Evolutionary conservation across 768 basidiomycete genomes (phyloP), one percentile per base, ranked within the genome.

Genomic region (Xanthoconium stramineum): DNA sequence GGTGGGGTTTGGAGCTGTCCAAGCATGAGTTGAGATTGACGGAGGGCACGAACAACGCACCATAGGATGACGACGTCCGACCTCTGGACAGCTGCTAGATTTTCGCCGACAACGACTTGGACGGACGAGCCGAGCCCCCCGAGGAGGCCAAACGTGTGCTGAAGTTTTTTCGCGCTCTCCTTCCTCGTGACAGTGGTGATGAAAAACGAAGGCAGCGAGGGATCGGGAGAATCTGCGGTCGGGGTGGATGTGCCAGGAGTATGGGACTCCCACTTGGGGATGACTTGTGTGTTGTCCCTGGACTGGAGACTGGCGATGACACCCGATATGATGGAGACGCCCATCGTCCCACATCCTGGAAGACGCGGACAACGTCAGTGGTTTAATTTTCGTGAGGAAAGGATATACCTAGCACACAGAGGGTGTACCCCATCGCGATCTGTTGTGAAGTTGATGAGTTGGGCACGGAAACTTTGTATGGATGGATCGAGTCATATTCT

Each of bases 301-400:
- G 80, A 67, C 47, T 93, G 82, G 42, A 98, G 83, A 66, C 91
- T 91, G 59, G 87, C 83, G 49, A 97, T 77, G 40, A 98, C 89
- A 44, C 97, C 97, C 24, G 96, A 95, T 47, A 94, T 82, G 70
- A 99, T 82, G 56, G 97, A 94, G 64, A 98, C 75, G 55, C 97
- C 97, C 97, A 99, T 98, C 12, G 96, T 98, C 55, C 97, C 97
- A 72, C 97, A 98, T 79, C 96, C 97, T 88, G 55, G 58, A 54
- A 28, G 51, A 64, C 53, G 58, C 49, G 49, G 61, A 60, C 56
- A 63, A 52, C 53, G 52, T 50, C 36, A 61, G 55, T 29, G 59
- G 48, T 59, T 35, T 45, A 2, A 24, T 24, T 28, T 13, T 43
- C 28, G 39, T 37, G 56, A 20, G 5, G 19, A 53, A 61, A 53